Base-by-base conservation (phyloP, 75 land plant genomes). In the Adiantum capillusveneris region DNA sequence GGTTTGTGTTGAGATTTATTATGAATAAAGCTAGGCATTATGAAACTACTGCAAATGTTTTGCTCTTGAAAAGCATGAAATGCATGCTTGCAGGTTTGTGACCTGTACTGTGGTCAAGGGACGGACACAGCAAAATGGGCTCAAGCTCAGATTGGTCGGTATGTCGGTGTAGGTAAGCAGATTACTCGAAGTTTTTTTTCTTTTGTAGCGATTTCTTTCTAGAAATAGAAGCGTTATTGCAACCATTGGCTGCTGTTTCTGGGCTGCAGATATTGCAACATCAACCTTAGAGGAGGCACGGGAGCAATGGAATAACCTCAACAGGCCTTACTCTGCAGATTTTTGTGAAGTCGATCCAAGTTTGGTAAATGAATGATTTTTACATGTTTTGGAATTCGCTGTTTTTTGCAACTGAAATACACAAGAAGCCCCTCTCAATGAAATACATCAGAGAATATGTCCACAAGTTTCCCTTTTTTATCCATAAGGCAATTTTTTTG, bases 331-430 rank as follows among this genome's bases (percentile, higher is more conserved):
- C 65, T 72, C 84, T 46, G 85, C 91, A 28, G 82, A 84, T 2
- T 94, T 94, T 62, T 81, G 65, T 58, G 84, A 83, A 57, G 60
- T 82, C 21, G 96, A 94, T 69, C 98, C 91, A 44, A 81, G 68
- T 39, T n/a, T 44, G 64, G 98, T 88, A 27, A 34, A 9, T 5
- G 37, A 34, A 34, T 3, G 3, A 34, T 34, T 34, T 34, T 34
- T 34, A 9, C 9, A 34, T 9, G 9, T 9, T 34, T 9, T 9
- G 9, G 3, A 5, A 5, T 34, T 9, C 3, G 37, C 37, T 34
- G 37, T 5, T 34, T 34, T 9, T 9, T 34, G 3, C 37, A 34
- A 5, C 37, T 34, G 3, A 34, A 34, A 34, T 5, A 34, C 7
- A 5, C 7, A 5, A 9, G 37, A 34, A 34, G 37, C 7, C 37